Evolutionary conservation across 2,329 filamentous ascomycete genomes (phyloP).

Genomic region (Bipolaris oryzae): DNA sequence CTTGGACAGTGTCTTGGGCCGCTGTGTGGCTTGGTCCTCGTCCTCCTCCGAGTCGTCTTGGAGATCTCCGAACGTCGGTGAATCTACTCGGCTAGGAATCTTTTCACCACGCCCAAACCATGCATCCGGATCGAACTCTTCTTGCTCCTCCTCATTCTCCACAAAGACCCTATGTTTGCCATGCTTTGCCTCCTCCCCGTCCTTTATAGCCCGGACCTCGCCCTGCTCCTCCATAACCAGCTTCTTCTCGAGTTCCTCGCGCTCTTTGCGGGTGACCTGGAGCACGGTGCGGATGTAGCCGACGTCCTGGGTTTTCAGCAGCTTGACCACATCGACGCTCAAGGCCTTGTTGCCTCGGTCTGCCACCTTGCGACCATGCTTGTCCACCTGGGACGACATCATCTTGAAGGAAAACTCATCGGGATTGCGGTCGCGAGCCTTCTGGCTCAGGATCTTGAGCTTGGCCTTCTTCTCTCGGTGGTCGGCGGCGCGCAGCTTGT

Average conservation of each 20-base stretch:
- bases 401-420: conserved; percentile 71
- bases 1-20: conserved; percentile 35
- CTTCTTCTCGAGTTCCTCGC: conserved; percentile 55
- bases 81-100: conserved; percentile 20
- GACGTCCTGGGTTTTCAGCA: conserved; percentile 70
- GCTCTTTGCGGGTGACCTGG: conserved; percentile 61
- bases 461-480: conserved; percentile 67
- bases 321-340: conserved; percentile 63
- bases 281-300: conserved; percentile 65
- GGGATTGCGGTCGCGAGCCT: conserved; percentile 66
- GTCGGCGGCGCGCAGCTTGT: conserved; percentile 68
- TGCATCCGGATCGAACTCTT: conserved; percentile 48
- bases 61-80: conserved; percentile 35
- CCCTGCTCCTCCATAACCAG: conserved; percentile 46
- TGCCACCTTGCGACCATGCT: conserved; percentile 49
- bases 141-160: conserved; percentile 49
- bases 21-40: conserved; percentile 28
- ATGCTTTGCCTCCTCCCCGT: conserved; percentile 32
- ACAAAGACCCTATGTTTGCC: conserved; percentile 49
- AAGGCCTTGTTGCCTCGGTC: conserved; percentile 56
- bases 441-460: conserved; percentile 63
- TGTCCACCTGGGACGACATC: conserved; percentile 60
- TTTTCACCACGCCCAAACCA: conserved; percentile 48
- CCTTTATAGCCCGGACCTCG: conserved; percentile 50
- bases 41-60: conserved; percentile 29